These are phyloP conservation scores for Chloranthus sessilifolius DNA, from an alignment of 164 flowering plant species.

Conservation along the genomic window DNA sequence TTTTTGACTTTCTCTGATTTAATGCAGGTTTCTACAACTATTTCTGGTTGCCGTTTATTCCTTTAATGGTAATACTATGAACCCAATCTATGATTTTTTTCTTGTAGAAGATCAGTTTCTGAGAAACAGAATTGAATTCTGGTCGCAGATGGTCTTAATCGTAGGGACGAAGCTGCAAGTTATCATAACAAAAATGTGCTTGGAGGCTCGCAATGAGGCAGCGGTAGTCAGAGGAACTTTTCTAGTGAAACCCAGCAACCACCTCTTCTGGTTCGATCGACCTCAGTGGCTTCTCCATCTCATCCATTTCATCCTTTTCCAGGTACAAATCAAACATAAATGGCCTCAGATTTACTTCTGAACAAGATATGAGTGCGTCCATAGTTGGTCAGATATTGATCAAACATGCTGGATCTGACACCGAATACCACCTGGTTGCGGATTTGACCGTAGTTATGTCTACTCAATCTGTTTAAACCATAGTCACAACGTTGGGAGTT, in stretches of 20 bases:
- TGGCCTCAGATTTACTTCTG: too few relatives aligned
- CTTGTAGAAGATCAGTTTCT: not conserved
- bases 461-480: too few relatives aligned
- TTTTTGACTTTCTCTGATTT: not conserved
- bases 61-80: conserved; percentile 37
- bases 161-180: conserved; percentile 63
- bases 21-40: conserved; percentile 46
- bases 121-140: not conserved
- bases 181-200: conserved; percentile 58
- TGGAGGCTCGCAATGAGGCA: conserved; percentile 30
- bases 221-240: conserved; percentile 47
- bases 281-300: conserved; percentile 53
- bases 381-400: too few relatives aligned
- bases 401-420: too few relatives aligned
- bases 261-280: conserved; percentile 53
- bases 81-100: not conserved
- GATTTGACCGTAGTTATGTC: too few relatives aligned
- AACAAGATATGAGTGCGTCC: too few relatives aligned
- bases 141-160: conserved; percentile 36
- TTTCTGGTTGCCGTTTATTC: conserved; percentile 63
- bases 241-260: conserved; percentile 52
- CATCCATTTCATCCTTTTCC: conserved; percentile 49
- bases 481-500: too few relatives aligned
- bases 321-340: conserved; percentile 45
- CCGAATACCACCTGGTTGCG: too few relatives aligned